Evolutionary conservation across 768 basidiomycete genomes (phyloP).

Genomic region (Hericium coralloides): DNA sequence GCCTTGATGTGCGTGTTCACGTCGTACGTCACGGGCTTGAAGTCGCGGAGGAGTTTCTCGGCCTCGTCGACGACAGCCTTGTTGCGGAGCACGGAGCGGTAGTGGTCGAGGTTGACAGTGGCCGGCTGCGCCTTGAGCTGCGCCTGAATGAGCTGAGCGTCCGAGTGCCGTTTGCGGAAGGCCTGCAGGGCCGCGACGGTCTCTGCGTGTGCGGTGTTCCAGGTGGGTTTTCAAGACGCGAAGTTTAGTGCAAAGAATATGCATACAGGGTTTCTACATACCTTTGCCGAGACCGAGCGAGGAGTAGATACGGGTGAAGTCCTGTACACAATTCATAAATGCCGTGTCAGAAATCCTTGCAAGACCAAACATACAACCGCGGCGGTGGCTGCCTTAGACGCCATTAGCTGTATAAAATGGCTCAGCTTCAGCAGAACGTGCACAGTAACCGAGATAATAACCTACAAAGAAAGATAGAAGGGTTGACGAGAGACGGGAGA

Average conservation of each 20-base stretch:
- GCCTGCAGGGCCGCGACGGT: slow-evolving; percentile 85
- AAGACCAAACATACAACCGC: slow-evolving; percentile 35
- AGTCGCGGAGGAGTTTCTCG: slow-evolving; percentile 79
- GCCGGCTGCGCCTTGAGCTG: slow-evolving; percentile 63
- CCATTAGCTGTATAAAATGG: slow-evolving; percentile 33
- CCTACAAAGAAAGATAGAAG: not conserved
- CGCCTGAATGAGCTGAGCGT: slow-evolving; percentile 69
- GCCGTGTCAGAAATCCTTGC: slow-evolving; percentile 5
- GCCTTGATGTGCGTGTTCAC: slow-evolving; percentile 83
- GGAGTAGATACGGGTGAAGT: slow-evolving; percentile 77
- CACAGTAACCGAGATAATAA: not conserved
- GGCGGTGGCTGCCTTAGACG: slow-evolving; percentile 61
- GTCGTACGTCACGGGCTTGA: slow-evolving; percentile 95
- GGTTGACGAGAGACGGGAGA: not conserved
- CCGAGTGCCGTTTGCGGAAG: slow-evolving; percentile 92
- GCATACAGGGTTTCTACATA: slow-evolving; percentile 23
- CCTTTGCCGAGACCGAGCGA: slow-evolving; percentile 83
- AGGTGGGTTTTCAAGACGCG: not conserved
- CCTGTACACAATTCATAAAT: slow-evolving; percentile 32
- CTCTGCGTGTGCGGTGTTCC: slow-evolving; percentile 37
- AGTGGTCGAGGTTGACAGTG: slow-evolving; percentile 84
- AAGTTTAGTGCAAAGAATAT: not conserved
- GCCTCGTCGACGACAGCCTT: slow-evolving; percentile 85
- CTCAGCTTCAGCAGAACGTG: not conserved
- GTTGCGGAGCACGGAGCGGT: slow-evolving; percentile 89